These are phyloP conservation scores for Asterophora parasitica DNA, from an alignment of 768 basidiomycete genomes.

Conservation along the genomic window DNA sequence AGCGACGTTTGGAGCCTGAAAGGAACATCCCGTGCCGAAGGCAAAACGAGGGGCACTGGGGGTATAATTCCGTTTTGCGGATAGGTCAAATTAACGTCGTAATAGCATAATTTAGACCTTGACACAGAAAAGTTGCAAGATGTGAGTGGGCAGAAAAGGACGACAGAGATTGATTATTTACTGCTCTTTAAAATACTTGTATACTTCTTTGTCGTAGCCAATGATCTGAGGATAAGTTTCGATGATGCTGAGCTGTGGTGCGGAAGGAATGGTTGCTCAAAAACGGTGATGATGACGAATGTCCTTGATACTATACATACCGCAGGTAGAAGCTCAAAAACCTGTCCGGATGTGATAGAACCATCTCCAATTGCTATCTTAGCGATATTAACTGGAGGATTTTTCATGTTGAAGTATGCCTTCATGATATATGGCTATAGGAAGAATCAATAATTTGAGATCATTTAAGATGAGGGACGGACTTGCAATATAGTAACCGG, in stretches of 20 bases:
- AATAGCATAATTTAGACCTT: constrained; percentile 61
- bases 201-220: constrained; percentile 62
- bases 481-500: constrained; percentile 65
- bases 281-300: neutral
- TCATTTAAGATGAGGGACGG: neutral
- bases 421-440: constrained; percentile 71
- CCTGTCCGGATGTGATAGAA: constrained; percentile 45
- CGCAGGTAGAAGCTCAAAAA: constrained; percentile 51
- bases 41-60: constrained; percentile 29
- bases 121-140: too few relatives aligned
- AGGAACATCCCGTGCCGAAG: constrained; percentile 31
- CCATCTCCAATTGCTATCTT: constrained; percentile 73
- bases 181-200: constrained; percentile 67
- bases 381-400: constrained; percentile 63
- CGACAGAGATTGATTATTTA: too few relatives aligned
- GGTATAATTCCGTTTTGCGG: constrained; percentile 56
- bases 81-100: constrained; percentile 63
- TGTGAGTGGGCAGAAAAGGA: too few relatives aligned
- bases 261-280: constrained; percentile 1
- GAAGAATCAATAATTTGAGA: constrained; percentile 2
- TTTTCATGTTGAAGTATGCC: constrained; percentile 56
- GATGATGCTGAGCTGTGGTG: constrained; percentile 49
- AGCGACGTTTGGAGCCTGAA: constrained; percentile 18
- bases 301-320: too few relatives aligned
- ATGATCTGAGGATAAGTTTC: constrained; percentile 77